Evolutionary conservation across 176 grass and related monocot genomes (phyloP), one percentile per base, ranked within the genome.

Genomic region (Rhipidocladum racemiflorum): DNA sequence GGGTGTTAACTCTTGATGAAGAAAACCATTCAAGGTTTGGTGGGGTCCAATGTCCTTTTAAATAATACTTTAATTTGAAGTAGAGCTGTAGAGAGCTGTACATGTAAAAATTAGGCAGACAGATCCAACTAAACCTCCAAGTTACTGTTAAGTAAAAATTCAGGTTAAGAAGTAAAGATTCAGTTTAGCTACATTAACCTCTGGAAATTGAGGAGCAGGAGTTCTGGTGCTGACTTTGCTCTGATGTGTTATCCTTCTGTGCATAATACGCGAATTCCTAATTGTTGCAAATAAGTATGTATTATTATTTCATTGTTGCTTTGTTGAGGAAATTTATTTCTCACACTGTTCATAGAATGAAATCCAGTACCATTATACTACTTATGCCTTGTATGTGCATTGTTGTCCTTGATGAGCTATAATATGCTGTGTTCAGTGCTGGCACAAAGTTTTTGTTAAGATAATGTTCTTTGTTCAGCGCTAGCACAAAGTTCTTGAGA

Each of bases 81-180:
- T 72, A 32, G 4, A 34, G 40, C 23, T 34, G 3, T 65, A 6
- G 5, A 42, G 75, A 27, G 2, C 30, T 69, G 32, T 68, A 62
- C 12, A 70, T 76, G 32, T 59, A 16, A 50, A 63, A 77, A 62
- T 42, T 20, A 30, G 14, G 17, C 13, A 39, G 24, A 54, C n/a
- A 40, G 59, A 34, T 17, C 34, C 13, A 11, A 80, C 36, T 55
- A 53, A 55, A 65, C 35, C 3, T 65, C 17, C 18, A 24, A 80
- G 11, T 17, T 39, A 15, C 42, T 50, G 23, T 59, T 75, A 69
- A 76, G 13, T 76, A 29, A 29, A 87, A 82, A 82, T 39, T 46
- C 18, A 36, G 23, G 23, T 59, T 75, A 48, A 74, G 62, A 69
- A 76, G 13, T 76, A 29, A 29, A 87, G 76, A 82, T 39, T 46